A percentile compares a stretch with the other conserved stretches of the same genome.
These are phyloP conservation scores for Aspergillus novofumigatus DNA, from an alignment of 2,329 filamentous ascomycete species.

Conservation along the genomic window DNA sequence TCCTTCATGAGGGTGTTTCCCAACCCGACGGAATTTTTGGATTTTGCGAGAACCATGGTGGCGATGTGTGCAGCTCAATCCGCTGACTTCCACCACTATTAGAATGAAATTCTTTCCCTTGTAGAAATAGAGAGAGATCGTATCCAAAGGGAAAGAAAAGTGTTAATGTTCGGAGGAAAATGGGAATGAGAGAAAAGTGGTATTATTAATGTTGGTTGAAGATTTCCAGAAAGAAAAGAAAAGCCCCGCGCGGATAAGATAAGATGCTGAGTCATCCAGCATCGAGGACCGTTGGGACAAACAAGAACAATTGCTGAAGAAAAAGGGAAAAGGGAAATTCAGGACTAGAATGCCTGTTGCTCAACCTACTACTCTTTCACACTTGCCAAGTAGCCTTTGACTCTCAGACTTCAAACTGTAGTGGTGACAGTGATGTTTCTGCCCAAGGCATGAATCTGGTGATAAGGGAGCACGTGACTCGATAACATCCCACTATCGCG, in stretches of 20 bases:
- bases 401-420: not conserved
- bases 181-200: conserved; percentile 5
- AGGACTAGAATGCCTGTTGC: not conserved
- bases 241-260: conserved; percentile 22
- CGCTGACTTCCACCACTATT: not conserved
- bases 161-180: not conserved
- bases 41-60: conserved; percentile 77
- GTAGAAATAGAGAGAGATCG: conserved; percentile 12
- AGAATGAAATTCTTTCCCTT: not conserved
- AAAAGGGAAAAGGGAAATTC: not conserved
- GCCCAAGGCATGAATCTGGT: conserved; percentile 4
- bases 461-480: conserved; percentile 29
- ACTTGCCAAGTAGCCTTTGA: not conserved
- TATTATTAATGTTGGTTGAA: conserved; percentile 15
- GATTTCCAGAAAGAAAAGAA: conserved; percentile 10
- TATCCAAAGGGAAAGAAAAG: not conserved
- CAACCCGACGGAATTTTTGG: conserved; percentile 89
- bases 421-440: not conserved
- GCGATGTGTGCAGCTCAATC: conserved; percentile 5
- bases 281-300: not conserved
- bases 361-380: not conserved
- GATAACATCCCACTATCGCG: conserved; percentile 19
- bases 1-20: conserved; percentile 99
- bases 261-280: conserved; percentile 24
- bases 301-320: not conserved